Percentiles rank a stretch among this genome's conserved stretches.
These are phyloP conservation scores for Ustilago xerochloae DNA, from an alignment of 1,284 basidiomycete genomes.

Conservation along the genomic window DNA sequence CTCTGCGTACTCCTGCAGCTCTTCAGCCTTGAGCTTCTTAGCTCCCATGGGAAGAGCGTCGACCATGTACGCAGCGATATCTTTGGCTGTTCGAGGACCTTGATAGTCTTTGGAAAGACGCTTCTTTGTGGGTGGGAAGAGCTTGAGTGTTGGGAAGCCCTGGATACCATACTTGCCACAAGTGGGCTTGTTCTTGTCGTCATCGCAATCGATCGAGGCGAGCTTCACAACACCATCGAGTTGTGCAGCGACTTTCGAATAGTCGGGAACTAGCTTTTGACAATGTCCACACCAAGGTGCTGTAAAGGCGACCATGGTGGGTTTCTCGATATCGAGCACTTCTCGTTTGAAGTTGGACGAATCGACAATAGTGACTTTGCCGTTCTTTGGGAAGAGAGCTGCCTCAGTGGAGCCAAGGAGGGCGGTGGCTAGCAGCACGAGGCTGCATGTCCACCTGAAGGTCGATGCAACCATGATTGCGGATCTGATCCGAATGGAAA, in stretches of 20 bases:
- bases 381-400: constrained; percentile 58
- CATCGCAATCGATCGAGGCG: constrained; percentile 92
- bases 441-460: constrained; percentile 16
- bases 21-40: constrained; percentile 75
- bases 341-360: constrained; percentile 58
- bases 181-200: constrained; percentile 80
- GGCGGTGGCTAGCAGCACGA: constrained; percentile 26
- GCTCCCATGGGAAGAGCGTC: constrained; percentile 77
- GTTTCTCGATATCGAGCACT: constrained; percentile 66
- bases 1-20: constrained; percentile 64
- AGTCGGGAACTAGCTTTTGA: constrained; percentile 85
- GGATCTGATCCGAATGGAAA: neutral
- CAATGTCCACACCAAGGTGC: constrained; percentile 75
- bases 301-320: constrained; percentile 68
- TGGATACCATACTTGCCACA: constrained; percentile 86
- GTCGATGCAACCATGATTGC: constrained; percentile 2
- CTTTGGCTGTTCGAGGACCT: constrained; percentile 78
- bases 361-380: constrained; percentile 55
- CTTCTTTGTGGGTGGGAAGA: constrained; percentile 71
- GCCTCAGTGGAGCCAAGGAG: constrained; percentile 26
- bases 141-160: constrained; percentile 90
- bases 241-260: constrained; percentile 80
- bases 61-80: constrained; percentile 81
- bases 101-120: constrained; percentile 78
- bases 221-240: constrained; percentile 85